Evolutionary conservation across 331 rosid species (phyloP).

Genomic region (Quercus phellos): DNA sequence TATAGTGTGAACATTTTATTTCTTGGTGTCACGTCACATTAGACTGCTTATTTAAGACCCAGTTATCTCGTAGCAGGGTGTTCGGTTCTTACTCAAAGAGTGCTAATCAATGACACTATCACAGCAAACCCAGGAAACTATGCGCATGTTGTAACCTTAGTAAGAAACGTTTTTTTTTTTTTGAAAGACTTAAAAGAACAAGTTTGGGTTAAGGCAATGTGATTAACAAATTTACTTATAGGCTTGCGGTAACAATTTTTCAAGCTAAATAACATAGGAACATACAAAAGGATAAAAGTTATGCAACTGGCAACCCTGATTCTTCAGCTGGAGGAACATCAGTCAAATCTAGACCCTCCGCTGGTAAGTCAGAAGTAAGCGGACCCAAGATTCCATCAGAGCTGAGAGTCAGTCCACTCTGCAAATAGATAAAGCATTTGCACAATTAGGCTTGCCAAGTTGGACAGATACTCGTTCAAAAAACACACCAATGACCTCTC

Average conservation of each 20-base stretch:
- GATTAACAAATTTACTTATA: neutral
- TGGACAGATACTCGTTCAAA: neutral
- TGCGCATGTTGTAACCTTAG: neutral
- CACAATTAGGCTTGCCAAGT: neutral
- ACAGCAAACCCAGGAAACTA: neutral
- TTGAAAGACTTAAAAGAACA: neutral
- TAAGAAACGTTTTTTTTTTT: neutral
- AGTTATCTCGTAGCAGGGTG: neutral
- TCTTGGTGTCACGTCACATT: neutral
- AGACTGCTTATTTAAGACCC: neutral
- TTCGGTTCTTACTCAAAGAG: neutral
- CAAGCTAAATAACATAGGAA: constrained; percentile 6
- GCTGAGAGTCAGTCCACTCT: constrained; percentile 80
- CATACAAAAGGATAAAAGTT: neutral
- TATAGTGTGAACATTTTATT: no score
- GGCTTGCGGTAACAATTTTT: constrained; percentile 15
- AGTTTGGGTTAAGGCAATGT: neutral
- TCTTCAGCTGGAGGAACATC: constrained; percentile 56
- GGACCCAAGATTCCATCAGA: constrained; percentile 80
- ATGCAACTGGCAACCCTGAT: constrained; percentile 23
- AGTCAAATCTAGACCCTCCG: constrained; percentile 74
- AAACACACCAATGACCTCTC: neutral
- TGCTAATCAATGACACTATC: neutral
- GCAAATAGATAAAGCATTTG: constrained; percentile 12
- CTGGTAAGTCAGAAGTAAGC: constrained; percentile 63